These are phyloP conservation scores for Exophiala spinifera DNA, from an alignment of 2,329 filamentous ascomycete species.

Conservation along the genomic window DNA sequence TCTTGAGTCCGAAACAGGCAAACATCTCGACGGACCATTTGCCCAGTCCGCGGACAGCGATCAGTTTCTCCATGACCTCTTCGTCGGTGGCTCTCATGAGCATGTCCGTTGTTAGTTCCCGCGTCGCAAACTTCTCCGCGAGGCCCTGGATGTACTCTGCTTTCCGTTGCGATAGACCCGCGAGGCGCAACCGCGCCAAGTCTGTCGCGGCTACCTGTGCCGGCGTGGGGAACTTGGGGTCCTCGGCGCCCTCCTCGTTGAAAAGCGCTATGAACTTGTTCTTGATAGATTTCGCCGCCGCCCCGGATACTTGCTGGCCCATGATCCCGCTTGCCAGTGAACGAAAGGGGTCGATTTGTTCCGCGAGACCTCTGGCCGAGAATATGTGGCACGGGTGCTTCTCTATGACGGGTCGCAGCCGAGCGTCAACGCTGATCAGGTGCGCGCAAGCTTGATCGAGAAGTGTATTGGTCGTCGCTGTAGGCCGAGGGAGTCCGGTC, in stretches of 20 bases:
- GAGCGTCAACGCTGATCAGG: conserved; percentile 68
- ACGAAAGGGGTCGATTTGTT: conserved; percentile 84
- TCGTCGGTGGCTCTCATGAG: conserved; percentile 79
- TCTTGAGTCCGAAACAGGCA: conserved; percentile 89
- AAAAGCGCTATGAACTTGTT: conserved; percentile 79
- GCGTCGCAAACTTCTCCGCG: conserved; percentile 72
- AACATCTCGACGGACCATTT: conserved; percentile 98
- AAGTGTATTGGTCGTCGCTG: conserved; percentile 66
- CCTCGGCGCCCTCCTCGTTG: conserved; percentile 36
- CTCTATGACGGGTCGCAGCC: conserved; percentile 68
- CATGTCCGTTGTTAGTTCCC: conserved; percentile 72
- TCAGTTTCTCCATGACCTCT: conserved; percentile 76
- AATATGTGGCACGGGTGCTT: conserved; percentile 76
- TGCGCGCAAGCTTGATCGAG: conserved; percentile 73
- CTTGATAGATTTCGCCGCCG: conserved; percentile 86
- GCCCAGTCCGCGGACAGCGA: conserved; percentile 81
- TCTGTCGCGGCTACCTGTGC: conserved; percentile 64
- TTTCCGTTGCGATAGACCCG: conserved; percentile 88
- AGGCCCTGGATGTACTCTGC: conserved; percentile 91
- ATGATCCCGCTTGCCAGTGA: conserved; percentile 83
- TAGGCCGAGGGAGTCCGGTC: conserved; percentile 41
- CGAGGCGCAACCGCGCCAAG: conserved; percentile 69
- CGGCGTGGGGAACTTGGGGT: conserved; percentile 68
- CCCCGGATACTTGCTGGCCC: conserved; percentile 91
- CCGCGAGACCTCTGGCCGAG: conserved; percentile 74